A percentile compares a stretch with the other conserved stretches of the same genome.
phyloP scores from a whole-genome alignment of 2,329 filamentous ascomycete genomes.

The Colletotrichum liaoningense region DNA sequence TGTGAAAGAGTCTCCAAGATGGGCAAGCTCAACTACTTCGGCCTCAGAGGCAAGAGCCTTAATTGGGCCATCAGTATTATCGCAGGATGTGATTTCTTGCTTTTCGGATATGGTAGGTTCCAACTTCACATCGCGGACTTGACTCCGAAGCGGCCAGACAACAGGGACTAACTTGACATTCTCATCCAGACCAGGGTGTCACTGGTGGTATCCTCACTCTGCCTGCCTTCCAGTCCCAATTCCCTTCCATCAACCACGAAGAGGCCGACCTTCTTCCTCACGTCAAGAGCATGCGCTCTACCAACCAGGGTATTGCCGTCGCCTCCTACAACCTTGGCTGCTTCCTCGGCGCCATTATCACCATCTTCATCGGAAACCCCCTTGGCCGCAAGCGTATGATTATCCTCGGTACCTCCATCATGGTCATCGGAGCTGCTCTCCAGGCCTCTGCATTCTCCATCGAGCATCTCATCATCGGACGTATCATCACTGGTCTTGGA shows the following conservation, averaged over 20 bases:
- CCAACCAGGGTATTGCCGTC: slow-evolving; percentile 65
- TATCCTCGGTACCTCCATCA: slow-evolving; percentile 53
- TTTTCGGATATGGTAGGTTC: slow-evolving; percentile 64
- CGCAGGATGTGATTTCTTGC: slow-evolving; percentile 78
- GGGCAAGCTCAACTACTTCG: slow-evolving; percentile 62
- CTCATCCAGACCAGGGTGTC: slow-evolving; percentile 74
- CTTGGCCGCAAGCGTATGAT: slow-evolving; percentile 57
- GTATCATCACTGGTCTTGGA: slow-evolving; percentile 54
- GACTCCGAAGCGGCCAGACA: not conserved
- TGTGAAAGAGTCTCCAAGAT: slow-evolving; percentile 31
- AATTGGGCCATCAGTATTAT: slow-evolving; percentile 78
- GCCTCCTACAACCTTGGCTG: slow-evolving; percentile 71
- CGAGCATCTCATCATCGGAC: slow-evolving; percentile 67
- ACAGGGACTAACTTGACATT: slow-evolving; percentile 43
- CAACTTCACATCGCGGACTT: not conserved
- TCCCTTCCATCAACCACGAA: slow-evolving; percentile 49
- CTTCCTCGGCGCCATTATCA: slow-evolving; percentile 59
- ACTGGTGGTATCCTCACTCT: slow-evolving; percentile 82
- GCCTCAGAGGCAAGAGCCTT: slow-evolving; percentile 72
- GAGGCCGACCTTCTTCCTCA: slow-evolving; percentile 39
- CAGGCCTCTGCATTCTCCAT: slow-evolving; percentile 58
- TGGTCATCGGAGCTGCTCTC: slow-evolving; percentile 57
- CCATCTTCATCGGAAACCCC: slow-evolving; percentile 44
- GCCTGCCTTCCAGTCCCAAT: slow-evolving; percentile 65
- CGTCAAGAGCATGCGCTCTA: slow-evolving; percentile 56